These are phyloP conservation scores for Podaxis sp. DNA, from an alignment of 768 basidiomycete genomes.

Conservation along the genomic window DNA sequence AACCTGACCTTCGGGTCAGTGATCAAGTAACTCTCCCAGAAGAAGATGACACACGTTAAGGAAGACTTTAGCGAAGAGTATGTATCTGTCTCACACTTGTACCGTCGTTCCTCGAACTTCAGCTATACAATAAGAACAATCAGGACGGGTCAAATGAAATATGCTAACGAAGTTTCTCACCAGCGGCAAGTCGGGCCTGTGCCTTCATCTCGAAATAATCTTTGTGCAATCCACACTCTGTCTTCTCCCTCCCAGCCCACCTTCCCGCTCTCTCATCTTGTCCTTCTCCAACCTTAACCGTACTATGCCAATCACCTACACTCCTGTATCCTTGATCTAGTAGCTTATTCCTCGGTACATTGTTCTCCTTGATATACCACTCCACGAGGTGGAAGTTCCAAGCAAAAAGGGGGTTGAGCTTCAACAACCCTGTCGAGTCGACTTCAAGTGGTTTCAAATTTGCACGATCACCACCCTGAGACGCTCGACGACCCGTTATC, in stretches of 20 bases:
- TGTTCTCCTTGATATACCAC: slow-evolving; percentile 76
- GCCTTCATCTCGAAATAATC: slow-evolving; percentile 82
- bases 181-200: slow-evolving; percentile 38
- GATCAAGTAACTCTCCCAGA: not conserved
- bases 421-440: slow-evolving; percentile 85
- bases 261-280: slow-evolving; percentile 89
- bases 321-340: slow-evolving; percentile 91
- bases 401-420: slow-evolving; percentile 89
- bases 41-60: too few relatives aligned
- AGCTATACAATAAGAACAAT: not conserved
- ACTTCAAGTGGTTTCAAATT: slow-evolving; percentile 84
- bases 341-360: slow-evolving; percentile 85
- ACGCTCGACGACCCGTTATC: slow-evolving; percentile 92
- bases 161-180: not conserved
- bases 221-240: slow-evolving; percentile 93
- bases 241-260: slow-evolving; percentile 90
- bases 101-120: not conserved
- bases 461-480: slow-evolving; percentile 90
- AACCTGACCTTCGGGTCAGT: not conserved
- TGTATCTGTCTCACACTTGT: not conserved
- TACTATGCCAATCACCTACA: slow-evolving; percentile 98
- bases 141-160: not conserved
- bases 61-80: not conserved
- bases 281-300: slow-evolving; percentile 61
- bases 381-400: slow-evolving; percentile 89